Conservation (phyloP, 2,329 filamentous ascomycete species). For the Exophiala alcalophila region DNA sequence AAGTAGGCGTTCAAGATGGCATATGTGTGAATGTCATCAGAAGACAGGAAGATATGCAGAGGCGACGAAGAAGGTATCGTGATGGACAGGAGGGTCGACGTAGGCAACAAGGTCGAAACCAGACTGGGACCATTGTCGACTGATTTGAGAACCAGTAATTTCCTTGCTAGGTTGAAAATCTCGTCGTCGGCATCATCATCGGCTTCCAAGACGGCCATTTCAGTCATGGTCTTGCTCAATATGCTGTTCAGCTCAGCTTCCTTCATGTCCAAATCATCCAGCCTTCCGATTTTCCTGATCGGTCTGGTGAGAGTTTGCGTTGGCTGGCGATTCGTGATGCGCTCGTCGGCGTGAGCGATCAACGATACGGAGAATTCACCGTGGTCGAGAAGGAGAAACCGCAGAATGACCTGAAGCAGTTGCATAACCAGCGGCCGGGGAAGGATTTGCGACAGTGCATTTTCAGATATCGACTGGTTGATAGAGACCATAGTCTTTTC, state of each 20-base stretch:
- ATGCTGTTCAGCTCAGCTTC: constrained; percentile 81
- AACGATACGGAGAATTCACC: constrained; percentile 90
- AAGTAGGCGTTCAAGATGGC: constrained; percentile 85
- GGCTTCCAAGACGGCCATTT: constrained; percentile 71
- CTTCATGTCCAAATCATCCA: constrained; percentile 69
- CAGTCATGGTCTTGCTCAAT: constrained; percentile 73
- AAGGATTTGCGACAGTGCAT: constrained; percentile 75
- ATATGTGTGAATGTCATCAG: constrained; percentile 73
- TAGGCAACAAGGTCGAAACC: constrained; percentile 61
- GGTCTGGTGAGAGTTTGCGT: constrained; percentile 43
- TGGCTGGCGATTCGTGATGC: constrained; percentile 68
- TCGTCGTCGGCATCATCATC: constrained; percentile 74
- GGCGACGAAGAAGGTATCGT: constrained; percentile 73
- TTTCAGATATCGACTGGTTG: constrained; percentile 76
- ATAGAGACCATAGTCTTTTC: constrained; percentile 72
- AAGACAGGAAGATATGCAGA: constrained; percentile 79
- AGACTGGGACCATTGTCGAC: constrained; percentile 44
- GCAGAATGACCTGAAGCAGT: constrained; percentile 71
- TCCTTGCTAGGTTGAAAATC: constrained; percentile 75
- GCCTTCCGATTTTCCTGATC: constrained; percentile 26
- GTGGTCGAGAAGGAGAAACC: constrained; percentile 81
- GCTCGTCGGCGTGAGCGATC: constrained; percentile 79
- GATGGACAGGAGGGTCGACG: constrained; percentile 67
- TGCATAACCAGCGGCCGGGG: constrained; percentile 75
- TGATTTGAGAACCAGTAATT: constrained; percentile 67